A percentile compares a stretch with the other conserved stretches of the same genome.
These are phyloP conservation scores for Suhomyces prunicola DNA, from an alignment of 805 yeast species.

Conservation along the genomic window DNA sequence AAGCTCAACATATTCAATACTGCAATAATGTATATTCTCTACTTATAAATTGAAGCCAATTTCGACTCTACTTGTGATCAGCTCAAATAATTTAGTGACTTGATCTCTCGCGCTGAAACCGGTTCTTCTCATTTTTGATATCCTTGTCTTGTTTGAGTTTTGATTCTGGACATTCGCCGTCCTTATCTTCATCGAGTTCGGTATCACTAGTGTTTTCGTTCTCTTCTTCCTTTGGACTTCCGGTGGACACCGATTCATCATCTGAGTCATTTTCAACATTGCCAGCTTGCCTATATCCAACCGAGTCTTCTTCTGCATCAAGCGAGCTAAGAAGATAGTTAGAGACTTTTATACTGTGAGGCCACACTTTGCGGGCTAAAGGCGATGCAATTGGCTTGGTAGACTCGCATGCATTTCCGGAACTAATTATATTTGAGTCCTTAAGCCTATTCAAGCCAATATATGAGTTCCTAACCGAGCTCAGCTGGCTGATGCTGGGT, in stretches of 20 bases:
- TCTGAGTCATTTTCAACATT: background rate
- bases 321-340: constrained; percentile 4
- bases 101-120: background rate
- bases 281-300: background rate
- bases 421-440: constrained; percentile 14
- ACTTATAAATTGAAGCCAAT: background rate
- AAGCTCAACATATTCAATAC: background rate
- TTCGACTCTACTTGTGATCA: background rate
- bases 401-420: background rate
- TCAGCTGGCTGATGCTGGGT: constrained; percentile 28
- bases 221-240: background rate
- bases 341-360: background rate
- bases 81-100: background rate
- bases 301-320: constrained; percentile 11
- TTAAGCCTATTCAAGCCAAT: constrained; percentile 39
- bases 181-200: background rate
- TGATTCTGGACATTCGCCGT: background rate
- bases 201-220: background rate
- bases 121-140: background rate
- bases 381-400: background rate
- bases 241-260: background rate
- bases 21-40: background rate
- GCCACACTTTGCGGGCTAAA: background rate
- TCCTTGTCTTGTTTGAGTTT: background rate
- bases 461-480: constrained; percentile 32